Base-by-base conservation (phyloP, 768 basidiomycete species). In the Leccinum subtestaceum region DNA sequence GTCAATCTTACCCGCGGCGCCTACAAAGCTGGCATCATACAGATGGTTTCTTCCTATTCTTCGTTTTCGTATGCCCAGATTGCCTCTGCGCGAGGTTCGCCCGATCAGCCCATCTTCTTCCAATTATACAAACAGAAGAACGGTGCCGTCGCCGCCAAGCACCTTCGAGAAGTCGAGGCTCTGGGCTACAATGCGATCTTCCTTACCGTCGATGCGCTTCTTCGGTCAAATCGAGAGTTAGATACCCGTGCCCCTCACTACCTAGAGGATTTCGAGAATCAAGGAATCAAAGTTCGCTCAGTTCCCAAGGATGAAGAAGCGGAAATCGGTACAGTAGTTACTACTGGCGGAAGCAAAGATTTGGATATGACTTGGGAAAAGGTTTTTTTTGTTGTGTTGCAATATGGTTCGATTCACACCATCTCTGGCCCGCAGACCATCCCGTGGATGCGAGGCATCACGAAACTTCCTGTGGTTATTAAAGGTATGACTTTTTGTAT, bases 171-270 rank as follows among this genome's bases (percentile, higher is more conserved):
- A 52, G 83, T 93, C 19, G 88, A 89, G 57, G 69, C 72, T 29
- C 74, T 91, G 3, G 92, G 93, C 0, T 95, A 89, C 73, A 91
- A 88, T 51, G 93, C 91, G 1, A 90, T 98, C 58, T 92, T 93
- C 71, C 77, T 98, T 55, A 97, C 95, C 2, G 94, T 96, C 3
- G 95, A 98, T 73, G 90, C 92, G 0, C 79, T 91, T n/a, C 84
- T 89, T 45, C 78, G 87, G 2, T 88, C 90, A 9, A 93, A 93
- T 64, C 81, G 93, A 50, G 91, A 93, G 72, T 75, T 80, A 55
- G 90, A 93, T 65, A 83, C 84, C 45, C 81, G 83, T 56, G 82
- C 80, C 57, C 82, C 84, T 11, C 88, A 78, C 67, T 76, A 76
- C 55, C 57, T 80, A 21, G 86, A 85, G 65, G 88, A 82, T 46